These are phyloP conservation scores for Nicotiana rustica DNA, from an alignment of 305 asterid species.

Conservation along the genomic window DNA sequence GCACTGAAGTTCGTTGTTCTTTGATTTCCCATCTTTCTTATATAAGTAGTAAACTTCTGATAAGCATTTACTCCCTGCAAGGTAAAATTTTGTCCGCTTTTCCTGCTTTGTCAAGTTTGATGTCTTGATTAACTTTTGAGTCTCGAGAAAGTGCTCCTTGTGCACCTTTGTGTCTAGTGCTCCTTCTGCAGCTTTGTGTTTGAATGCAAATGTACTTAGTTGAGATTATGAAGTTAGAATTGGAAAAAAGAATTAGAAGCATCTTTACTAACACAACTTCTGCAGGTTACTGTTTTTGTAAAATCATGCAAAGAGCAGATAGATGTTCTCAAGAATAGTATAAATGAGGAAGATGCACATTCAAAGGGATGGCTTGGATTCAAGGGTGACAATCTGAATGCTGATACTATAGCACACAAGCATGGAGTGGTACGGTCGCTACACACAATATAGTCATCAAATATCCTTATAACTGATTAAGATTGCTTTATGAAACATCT, in stretches of 20 bases:
- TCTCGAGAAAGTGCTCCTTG: slow-evolving; percentile 11
- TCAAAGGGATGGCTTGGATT: slow-evolving; percentile 92
- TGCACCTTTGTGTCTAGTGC: background rate
- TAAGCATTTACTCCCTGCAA: background rate
- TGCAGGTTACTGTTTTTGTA: slow-evolving; percentile 83
- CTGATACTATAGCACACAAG: slow-evolving; percentile 91
- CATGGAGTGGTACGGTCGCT: slow-evolving; percentile 80
- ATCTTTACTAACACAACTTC: slow-evolving; percentile 18
- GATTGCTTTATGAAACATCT: background rate
- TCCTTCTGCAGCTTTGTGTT: slow-evolving; percentile 11
- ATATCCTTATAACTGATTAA: background rate
- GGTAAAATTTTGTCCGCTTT: background rate
- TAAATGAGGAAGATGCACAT: slow-evolving; percentile 71
- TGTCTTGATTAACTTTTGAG: background rate
- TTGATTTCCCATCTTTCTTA: background rate
- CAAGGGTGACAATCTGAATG: slow-evolving; percentile 64
- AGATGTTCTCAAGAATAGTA: slow-evolving; percentile 77
- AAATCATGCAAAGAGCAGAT: slow-evolving; percentile 95
- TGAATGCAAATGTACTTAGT: slow-evolving; percentile 11
- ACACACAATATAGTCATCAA: background rate
- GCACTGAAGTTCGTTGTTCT: background rate
- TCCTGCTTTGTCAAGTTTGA: slow-evolving; percentile 17
- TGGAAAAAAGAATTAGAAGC: background rate
- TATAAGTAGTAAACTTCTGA: background rate
- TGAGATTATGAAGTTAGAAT: slow-evolving; percentile 8